Conservation (phyloP, 2,329 filamentous ascomycete species). For the Phaeoacremonium minimum region DNA sequence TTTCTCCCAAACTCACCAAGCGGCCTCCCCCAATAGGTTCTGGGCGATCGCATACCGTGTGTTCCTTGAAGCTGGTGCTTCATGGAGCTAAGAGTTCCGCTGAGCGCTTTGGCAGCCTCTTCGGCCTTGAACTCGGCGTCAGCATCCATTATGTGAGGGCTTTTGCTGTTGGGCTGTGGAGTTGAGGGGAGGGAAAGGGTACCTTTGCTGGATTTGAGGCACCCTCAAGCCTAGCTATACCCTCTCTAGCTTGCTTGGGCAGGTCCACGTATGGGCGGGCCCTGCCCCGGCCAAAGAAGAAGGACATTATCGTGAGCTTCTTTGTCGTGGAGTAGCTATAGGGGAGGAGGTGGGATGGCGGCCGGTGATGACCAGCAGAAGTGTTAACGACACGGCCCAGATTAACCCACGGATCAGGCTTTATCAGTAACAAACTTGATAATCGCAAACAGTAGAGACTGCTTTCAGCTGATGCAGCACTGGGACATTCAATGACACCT, state of each 20-base stretch:
- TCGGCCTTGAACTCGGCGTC: slow-evolving; percentile 58
- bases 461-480: too few relatives aligned
- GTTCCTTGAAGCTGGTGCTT: slow-evolving; percentile 92
- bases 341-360: too few relatives aligned
- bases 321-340: too few relatives aligned
- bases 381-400: too few relatives aligned
- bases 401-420: too few relatives aligned
- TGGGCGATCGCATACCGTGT: slow-evolving; percentile 61
- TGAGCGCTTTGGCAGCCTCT: slow-evolving; percentile 78
- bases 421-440: too few relatives aligned
- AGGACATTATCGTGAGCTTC: slow-evolving; percentile 37
- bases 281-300: slow-evolving; percentile 50
- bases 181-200: neutral
- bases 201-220: slow-evolving; percentile 40
- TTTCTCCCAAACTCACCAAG: too few relatives aligned
- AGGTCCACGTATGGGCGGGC: slow-evolving; percentile 48
- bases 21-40: too few relatives aligned
- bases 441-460: too few relatives aligned
- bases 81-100: slow-evolving; percentile 83
- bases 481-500: too few relatives aligned
- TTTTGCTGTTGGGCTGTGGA: neutral
- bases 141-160: slow-evolving; percentile 1
- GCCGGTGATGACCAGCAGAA: too few relatives aligned
- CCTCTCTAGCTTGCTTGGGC: slow-evolving; percentile 51
- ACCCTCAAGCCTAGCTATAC: slow-evolving; percentile 47